phyloP scores from a whole-genome alignment of 1,284 basidiomycete species.

The Tetrapyrgos nigripes region DNA sequence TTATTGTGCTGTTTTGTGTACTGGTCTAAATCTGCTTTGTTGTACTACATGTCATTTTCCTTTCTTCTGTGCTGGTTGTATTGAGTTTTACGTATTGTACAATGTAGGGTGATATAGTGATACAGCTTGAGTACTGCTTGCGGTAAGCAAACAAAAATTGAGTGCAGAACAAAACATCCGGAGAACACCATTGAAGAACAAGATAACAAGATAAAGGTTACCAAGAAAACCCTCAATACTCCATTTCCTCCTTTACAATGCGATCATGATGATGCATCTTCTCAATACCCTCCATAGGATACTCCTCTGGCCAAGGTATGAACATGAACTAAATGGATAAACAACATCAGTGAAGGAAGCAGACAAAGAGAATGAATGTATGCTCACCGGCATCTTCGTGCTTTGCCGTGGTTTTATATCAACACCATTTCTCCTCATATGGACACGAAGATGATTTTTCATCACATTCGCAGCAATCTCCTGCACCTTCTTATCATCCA shows the following conservation, averaged over 20 bases:
- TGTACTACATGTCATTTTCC: not conserved
- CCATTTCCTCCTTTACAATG: not conserved
- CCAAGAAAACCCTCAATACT: not conserved
- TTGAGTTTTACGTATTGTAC: not conserved
- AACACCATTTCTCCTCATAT: conserved; percentile 28
- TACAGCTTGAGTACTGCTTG: no score
- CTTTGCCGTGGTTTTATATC: no score
- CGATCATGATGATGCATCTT: not conserved
- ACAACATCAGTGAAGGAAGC: no score
- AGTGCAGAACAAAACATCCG: no score
- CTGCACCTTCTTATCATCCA: conserved; percentile 35
- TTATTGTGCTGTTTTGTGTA: conserved; percentile 1
- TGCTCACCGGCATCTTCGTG: no score
- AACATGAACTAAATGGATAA: not conserved
- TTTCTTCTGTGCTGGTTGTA: not conserved
- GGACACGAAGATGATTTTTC: conserved; percentile 38
- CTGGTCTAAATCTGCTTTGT: conserved; percentile 2
- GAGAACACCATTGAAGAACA: no score
- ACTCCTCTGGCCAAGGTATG: not conserved
- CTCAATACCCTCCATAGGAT: not conserved
- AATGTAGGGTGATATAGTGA: no score
- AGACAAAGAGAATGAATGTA: no score
- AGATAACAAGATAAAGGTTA: no score
- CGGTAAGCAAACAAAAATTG: no score
- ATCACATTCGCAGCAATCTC: conserved; percentile 35